Evolutionary conservation across 176 grass and related monocot genomes (phyloP), one percentile per base, ranked within the genome.

Genomic region (Juncus inflexus): DNA sequence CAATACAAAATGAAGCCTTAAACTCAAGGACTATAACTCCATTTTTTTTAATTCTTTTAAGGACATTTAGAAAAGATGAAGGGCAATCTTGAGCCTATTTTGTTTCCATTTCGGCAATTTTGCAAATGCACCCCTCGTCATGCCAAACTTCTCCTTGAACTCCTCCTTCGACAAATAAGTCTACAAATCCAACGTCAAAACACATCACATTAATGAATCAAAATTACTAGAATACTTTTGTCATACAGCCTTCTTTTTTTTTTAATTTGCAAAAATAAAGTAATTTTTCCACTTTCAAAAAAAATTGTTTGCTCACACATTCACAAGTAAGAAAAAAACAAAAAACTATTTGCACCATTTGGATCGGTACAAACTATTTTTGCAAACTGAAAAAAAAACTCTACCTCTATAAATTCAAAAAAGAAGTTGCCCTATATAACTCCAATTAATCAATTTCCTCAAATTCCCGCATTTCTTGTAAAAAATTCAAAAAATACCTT

Each of bases 91-190:
- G 66, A 95, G 75, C 60, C 83, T 95, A 58, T 84, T 95, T 77
- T 90, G 83, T 63, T 86, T 95, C 86, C 90, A 95, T 80, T 84
- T 95, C 0, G 90, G 86, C 76, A 95, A 81, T 58, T 82, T 90
- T 72, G 65, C 65, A 14, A 95, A 95, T 70, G 86, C 86, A 73
- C 73, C 77, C 71, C 79, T 95, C 40, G 77, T 72, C 83, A 95
- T 90, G 50, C 83, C 90, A 65, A 90, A 90, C 79, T 95, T 95
- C 70, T 90, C 90, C 69, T 86, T 86, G 42, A 95, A 95, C 15
- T 95, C 90, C 42, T 47, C 53, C 39, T 55, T 76, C 52, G 90
- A 95, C 65, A 95, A 82, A 72, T 95, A 95, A 19, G 80, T 80
- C 90, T 95, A 83, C 83, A 66, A 75, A 14, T 59, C 36, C 50